Evolutionary conservation across 2,329 filamentous ascomycete species (phyloP).

Genomic region (Verticillium klebahnii): DNA sequence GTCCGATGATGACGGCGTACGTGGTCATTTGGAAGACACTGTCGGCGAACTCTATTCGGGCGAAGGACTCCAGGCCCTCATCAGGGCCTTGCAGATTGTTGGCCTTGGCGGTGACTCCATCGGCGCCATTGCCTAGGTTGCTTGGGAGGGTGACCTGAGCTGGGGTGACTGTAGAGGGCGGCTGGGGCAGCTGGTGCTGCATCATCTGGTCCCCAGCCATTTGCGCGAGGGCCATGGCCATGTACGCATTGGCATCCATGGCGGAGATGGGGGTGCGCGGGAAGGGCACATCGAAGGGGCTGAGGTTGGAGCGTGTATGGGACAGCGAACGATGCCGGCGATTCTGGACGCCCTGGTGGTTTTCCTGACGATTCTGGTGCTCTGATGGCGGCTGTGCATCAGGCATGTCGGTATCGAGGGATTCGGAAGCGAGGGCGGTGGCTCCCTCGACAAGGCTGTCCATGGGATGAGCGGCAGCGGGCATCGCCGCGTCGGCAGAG

Average conservation of each 20-base stretch:
- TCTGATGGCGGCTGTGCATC: conserved; percentile 5
- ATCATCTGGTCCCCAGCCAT: conserved; percentile 27
- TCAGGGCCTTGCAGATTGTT: conserved; percentile 24
- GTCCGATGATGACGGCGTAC: conserved; percentile 66
- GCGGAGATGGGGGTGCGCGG: conserved; percentile 24
- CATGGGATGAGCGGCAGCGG: not conserved
- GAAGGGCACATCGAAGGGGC: conserved; percentile 27
- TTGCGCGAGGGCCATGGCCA: conserved; percentile 40
- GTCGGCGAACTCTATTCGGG: conserved; percentile 65
- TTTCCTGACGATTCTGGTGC: conserved; percentile 15
- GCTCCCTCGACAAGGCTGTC: conserved; percentile 9
- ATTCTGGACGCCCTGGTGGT: conserved; percentile 3
- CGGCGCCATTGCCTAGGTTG: conserved; percentile 23
- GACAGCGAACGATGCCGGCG: conserved; percentile 11
- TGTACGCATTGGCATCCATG: conserved; percentile 30
- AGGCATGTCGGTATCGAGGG: conserved; percentile 7
- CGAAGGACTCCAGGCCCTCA: conserved; percentile 50
- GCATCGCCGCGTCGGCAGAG: conserved; percentile 2
- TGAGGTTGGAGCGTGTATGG: conserved; percentile 17
- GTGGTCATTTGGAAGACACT: conserved; percentile 77
- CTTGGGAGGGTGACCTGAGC: conserved; percentile 40
- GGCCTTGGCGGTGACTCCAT: conserved; percentile 15
- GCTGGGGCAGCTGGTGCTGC: conserved; percentile 27
- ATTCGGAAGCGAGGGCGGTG: conserved; percentile 15
- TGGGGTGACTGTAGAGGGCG: conserved; percentile 39